These are phyloP conservation scores for Metarhizium robertsii DNA, from an alignment of 2,329 filamentous ascomycete genomes.

Conservation along the genomic window DNA sequence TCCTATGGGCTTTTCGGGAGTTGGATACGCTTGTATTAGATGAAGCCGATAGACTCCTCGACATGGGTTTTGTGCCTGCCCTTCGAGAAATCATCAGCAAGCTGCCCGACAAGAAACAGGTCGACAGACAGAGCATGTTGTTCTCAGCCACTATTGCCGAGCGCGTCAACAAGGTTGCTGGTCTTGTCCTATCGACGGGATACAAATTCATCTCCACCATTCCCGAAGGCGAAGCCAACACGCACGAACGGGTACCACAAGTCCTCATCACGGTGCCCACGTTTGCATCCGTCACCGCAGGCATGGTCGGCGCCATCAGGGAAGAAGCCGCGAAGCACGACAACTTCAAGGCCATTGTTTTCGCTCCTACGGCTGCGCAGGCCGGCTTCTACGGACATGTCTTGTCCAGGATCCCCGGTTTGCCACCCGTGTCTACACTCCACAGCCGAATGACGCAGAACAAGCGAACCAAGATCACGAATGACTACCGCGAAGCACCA, in stretches of 20 bases:
- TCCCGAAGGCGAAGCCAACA: conserved; percentile 62
- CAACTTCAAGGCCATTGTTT: conserved; percentile 77
- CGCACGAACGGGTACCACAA: conserved; percentile 69
- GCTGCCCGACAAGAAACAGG: conserved; percentile 51
- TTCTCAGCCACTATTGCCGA: conserved; percentile 78
- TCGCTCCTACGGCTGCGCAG: conserved; percentile 54
- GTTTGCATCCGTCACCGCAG: conserved; percentile 56
- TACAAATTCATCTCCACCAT: conserved; percentile 82
- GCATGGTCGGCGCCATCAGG: conserved; percentile 46
- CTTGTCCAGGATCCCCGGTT: conserved; percentile 27
- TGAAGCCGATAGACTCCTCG: conserved; percentile 72
- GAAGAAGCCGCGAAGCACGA: conserved; percentile 30
- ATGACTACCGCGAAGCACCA: conserved; percentile 47
- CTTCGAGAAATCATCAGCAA: conserved; percentile 67
- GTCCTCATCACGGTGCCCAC: conserved; percentile 58
- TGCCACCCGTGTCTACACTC: conserved; percentile 35
- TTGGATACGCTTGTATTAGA: conserved; percentile 76
- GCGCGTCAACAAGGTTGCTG: conserved; percentile 69
- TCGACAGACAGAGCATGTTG: conserved; percentile 63
- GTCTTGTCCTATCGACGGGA: conserved; percentile 53
- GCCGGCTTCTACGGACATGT: conserved; percentile 42
- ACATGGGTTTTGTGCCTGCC: conserved; percentile 75
- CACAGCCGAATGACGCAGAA: conserved; percentile 42
- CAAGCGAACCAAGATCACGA: conserved; percentile 47
- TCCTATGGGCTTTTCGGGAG: conserved; percentile 54